These are phyloP conservation scores for Rhynchosporium agropyri DNA, from an alignment of 2,329 filamentous ascomycete species.

Conservation along the genomic window DNA sequence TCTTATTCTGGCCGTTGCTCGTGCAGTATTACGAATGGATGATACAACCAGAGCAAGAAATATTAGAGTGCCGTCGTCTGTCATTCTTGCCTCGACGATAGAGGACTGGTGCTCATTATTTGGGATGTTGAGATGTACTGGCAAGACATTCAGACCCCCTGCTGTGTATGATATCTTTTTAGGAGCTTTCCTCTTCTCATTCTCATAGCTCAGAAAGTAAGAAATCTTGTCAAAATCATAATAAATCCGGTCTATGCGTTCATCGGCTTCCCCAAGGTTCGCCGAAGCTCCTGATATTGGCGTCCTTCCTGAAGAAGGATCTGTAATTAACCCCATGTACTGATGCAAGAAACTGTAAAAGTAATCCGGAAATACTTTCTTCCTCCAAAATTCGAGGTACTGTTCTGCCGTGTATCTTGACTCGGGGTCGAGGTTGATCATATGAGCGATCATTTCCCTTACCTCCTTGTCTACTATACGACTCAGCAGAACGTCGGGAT, in stretches of 20 bases:
- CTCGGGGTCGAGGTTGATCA: slow-evolving; percentile 94
- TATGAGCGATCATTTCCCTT: slow-evolving; percentile 86
- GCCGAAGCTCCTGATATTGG: slow-evolving; percentile 67
- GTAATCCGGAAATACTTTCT: slow-evolving; percentile 91
- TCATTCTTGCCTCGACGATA: slow-evolving; percentile 59
- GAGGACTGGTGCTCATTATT: slow-evolving; percentile 76
- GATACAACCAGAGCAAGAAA: slow-evolving; percentile 89
- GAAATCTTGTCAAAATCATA: slow-evolving; percentile 98
- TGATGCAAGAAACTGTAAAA: slow-evolving; percentile 98
- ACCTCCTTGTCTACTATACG: slow-evolving; percentile 88
- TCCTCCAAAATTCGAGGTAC: slow-evolving; percentile 89
- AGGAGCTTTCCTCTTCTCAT: slow-evolving; percentile 43
- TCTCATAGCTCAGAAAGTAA: slow-evolving; percentile 81
- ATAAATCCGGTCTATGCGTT: slow-evolving; percentile 90
- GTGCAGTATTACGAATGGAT: slow-evolving; percentile 84
- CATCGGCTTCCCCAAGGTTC: slow-evolving; percentile 85
- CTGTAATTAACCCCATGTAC: slow-evolving; percentile 95
- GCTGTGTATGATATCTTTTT: slow-evolving; percentile 47
- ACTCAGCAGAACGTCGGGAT: slow-evolving; percentile 78
- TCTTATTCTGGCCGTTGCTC: slow-evolving; percentile 82
- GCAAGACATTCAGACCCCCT: slow-evolving; percentile 67
- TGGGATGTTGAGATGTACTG: slow-evolving; percentile 82
- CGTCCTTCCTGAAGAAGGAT: slow-evolving; percentile 78
- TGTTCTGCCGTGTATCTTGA: slow-evolving; percentile 91
- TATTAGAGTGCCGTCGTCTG: slow-evolving; percentile 88